Base-by-base conservation (phyloP, 805 yeast species). In the Lipomyces yamanashiensis region DNA sequence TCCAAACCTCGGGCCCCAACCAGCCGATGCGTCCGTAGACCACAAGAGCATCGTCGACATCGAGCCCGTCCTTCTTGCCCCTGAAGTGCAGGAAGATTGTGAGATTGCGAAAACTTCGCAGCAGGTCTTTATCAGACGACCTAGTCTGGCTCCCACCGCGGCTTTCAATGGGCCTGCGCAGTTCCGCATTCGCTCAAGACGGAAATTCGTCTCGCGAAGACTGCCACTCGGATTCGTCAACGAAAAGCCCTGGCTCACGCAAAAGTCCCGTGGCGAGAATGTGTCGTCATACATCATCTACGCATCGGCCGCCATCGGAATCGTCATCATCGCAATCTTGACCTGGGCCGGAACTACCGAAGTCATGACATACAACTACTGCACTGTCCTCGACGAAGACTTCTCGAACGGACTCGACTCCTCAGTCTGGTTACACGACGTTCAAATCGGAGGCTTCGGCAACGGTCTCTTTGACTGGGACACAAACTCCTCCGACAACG, bases 401-500 rank as follows among this genome's bases (percentile, higher is more conserved):
- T 61, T 61, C 44, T 36, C 51, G 15, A 6, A 15, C 7, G 63
- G 58, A 5, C 17, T 58, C 13, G 57, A 54, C 39, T 17, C 49
- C 7, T 8, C 23, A 2, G 13, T 54, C 6, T 64, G 68, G 68
- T 19, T 23, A 8, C 58, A 39, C 39, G 68, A 64, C 28, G 56
- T 44, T 28, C 65, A 64, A 53, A 48, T 64, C 34, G 65, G 65
- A 19, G 68, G 68, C 6, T 64, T 64, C 44, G 68, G 68, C 43
- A 64, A 57, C 51, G 63, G 63, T 28, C 57, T 54, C 52, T 64
- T 64, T 28, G 60, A 61, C n/a, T 64, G 68, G 68, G 36, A 63
- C 34, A 61, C 68, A 9, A 39, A 40, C 23, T 40, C 52, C 7
- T 6, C 23, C 19, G 39, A 54, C 23, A 64, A 64, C 58, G 41